phyloP scores from a whole-genome alignment of 2,329 filamentous ascomycete genomes.

The Iodosphaeria phyllophila region DNA sequence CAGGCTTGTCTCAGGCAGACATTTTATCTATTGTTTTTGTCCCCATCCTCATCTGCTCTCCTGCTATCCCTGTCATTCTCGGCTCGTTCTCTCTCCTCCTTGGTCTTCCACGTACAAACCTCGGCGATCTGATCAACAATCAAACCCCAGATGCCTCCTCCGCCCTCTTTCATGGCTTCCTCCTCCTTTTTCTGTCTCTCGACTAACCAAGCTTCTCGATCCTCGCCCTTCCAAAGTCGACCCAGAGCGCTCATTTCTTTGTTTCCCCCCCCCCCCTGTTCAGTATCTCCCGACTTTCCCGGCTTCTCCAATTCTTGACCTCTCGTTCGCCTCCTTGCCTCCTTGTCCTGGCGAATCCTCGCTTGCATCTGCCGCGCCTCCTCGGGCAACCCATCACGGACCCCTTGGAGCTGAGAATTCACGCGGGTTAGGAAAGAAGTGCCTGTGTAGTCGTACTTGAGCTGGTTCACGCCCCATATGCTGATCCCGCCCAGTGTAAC shows the following conservation, averaged over 20 bases:
- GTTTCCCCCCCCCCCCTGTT: constrained; percentile 5
- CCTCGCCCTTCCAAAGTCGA: constrained; percentile 39
- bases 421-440: constrained; percentile 30
- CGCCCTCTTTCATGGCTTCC: constrained; percentile 30
- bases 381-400: neutral
- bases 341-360: neutral
- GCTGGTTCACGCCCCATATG: constrained; percentile 34
- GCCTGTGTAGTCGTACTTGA: constrained; percentile 36
- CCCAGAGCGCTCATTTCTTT: constrained; percentile 15
- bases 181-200: constrained; percentile 31
- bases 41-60: constrained; percentile 1
- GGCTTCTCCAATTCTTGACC: too few relatives aligned
- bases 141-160: constrained; percentile 34
- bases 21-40: too few relatives aligned
- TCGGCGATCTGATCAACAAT: constrained; percentile 38
- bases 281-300: constrained; percentile 11
- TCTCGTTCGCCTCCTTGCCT: constrained; percentile 7
- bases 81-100: constrained; percentile 11
- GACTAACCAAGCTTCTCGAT: constrained; percentile 33
- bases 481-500: constrained; percentile 28
- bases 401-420: constrained; percentile 3
- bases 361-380: neutral
- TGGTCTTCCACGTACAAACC: constrained; percentile 18
- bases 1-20: too few relatives aligned
- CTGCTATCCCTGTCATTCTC: constrained; percentile 5